Evolutionary conservation across 345 rosid species (phyloP).

Genomic region (Pistacia atlantica): DNA sequence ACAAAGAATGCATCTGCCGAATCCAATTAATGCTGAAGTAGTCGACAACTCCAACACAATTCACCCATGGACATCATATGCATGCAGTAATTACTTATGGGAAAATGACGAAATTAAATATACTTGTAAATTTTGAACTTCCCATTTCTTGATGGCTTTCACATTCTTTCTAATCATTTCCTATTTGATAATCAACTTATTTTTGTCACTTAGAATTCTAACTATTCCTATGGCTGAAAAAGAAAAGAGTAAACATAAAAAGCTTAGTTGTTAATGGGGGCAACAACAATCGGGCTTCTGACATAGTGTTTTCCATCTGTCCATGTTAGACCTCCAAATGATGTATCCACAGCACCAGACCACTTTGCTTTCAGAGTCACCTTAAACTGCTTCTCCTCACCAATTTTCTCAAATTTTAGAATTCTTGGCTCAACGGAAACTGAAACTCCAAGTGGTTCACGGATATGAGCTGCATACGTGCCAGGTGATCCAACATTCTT

Average conservation of each 20-base stretch:
- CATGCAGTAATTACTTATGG: too few species aligned
- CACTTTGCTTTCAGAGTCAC: constrained; percentile 42
- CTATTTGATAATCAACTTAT: too few species aligned
- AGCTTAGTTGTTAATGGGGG: not conserved
- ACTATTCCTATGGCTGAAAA: not conserved
- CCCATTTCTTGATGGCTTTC: too few species aligned
- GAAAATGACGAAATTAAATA: too few species aligned
- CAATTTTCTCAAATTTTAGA: constrained; percentile 41
- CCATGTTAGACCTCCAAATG: constrained; percentile 60
- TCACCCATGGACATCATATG: too few species aligned
- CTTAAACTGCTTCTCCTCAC: constrained; percentile 58
- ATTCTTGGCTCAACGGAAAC: constrained; percentile 46
- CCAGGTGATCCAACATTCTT: constrained; percentile 74
- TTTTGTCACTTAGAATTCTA: too few species aligned
- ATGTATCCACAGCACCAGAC: constrained; percentile 25
- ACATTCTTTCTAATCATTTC: too few species aligned
- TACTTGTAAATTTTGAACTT: too few species aligned
- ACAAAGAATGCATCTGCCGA: too few species aligned
- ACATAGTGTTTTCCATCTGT: constrained; percentile 54
- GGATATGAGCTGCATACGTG: constrained; percentile 34
- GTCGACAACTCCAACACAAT: too few species aligned
- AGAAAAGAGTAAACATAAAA: not conserved
- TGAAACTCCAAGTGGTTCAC: constrained; percentile 50
- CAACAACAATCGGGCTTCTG: constrained; percentile 64
- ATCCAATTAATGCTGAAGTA: too few species aligned